Conservation (phyloP, 257 asterid species). For the Solanum pinnatisectum region DNA sequence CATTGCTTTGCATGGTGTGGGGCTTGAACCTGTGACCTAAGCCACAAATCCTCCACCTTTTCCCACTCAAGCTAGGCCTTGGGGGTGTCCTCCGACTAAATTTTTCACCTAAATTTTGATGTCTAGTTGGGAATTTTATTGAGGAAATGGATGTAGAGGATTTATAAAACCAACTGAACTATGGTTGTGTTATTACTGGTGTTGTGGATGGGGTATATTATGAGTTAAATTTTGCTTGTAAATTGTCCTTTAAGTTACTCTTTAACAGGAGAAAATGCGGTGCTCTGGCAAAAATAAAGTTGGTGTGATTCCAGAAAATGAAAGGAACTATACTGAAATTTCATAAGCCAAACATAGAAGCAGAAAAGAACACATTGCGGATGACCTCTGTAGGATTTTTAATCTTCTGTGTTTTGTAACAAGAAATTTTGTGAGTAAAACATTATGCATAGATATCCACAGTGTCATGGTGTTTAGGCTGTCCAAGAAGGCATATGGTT, state of each 20-base stretch:
- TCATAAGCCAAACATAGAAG: not conserved
- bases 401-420: not conserved
- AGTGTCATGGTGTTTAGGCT: not conserved
- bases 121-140: not conserved
- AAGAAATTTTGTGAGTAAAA: not conserved
- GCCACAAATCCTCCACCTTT: too few relatives aligned
- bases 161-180: not conserved
- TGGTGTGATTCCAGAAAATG: not conserved
- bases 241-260: not conserved
- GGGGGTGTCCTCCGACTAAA: not conserved
- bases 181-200: not conserved
- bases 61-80: too few relatives aligned
- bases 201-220: not conserved
- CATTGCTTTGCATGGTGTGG: too few relatives aligned
- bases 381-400: not conserved
- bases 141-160: not conserved
- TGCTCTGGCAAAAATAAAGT: not conserved
- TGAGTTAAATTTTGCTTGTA: not conserved
- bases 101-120: not conserved
- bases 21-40: too few relatives aligned
- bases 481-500: not conserved
- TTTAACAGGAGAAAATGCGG: too few relatives aligned
- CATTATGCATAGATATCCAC: not conserved
- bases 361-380: not conserved
- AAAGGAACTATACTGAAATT: not conserved